Evolutionary conservation across 2,329 filamentous ascomycete species (phyloP).

Genomic region (Venturia aucupariae): DNA sequence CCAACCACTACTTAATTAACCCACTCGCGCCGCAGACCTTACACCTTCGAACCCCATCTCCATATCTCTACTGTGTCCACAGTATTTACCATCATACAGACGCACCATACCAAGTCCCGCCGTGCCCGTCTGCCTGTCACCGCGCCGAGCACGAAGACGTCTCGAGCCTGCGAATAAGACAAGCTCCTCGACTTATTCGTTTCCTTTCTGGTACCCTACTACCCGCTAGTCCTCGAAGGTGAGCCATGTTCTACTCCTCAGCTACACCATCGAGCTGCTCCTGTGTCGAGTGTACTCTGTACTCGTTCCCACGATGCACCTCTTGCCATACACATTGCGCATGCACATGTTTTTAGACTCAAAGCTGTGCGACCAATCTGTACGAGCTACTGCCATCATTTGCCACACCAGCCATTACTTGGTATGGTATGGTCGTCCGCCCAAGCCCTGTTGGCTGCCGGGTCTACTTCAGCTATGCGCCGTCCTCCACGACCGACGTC

Average conservation of each 20-base stretch:
- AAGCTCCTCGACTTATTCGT: neutral
- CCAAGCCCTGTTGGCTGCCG: neutral
- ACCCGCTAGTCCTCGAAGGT: conserved; percentile 6
- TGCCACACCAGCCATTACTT: conserved; percentile 3
- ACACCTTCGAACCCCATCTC: neutral
- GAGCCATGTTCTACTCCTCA: neutral
- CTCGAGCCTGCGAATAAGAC: neutral
- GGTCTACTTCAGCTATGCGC: neutral
- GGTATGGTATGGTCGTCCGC: neutral
- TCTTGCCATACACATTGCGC: neutral
- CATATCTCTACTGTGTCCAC: too few relatives aligned
- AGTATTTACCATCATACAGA: neutral
- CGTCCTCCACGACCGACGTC: neutral
- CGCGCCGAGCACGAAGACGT: neutral
- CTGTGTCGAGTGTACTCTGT: neutral
- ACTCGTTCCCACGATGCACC: neutral
- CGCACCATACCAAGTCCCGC: neutral
- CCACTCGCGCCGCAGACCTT: neutral
- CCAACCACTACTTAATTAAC: too few relatives aligned
- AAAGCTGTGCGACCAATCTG: conserved; percentile 6
- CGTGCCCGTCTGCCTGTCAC: neutral
- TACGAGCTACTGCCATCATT: conserved; percentile 10
- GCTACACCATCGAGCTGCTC: neutral
- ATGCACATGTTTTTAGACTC: conserved; percentile 2
- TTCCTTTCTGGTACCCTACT: neutral